phyloP scores from a whole-genome alignment of 2,329 filamentous ascomycete genomes.

The Endoconidiophora polonica region DNA sequence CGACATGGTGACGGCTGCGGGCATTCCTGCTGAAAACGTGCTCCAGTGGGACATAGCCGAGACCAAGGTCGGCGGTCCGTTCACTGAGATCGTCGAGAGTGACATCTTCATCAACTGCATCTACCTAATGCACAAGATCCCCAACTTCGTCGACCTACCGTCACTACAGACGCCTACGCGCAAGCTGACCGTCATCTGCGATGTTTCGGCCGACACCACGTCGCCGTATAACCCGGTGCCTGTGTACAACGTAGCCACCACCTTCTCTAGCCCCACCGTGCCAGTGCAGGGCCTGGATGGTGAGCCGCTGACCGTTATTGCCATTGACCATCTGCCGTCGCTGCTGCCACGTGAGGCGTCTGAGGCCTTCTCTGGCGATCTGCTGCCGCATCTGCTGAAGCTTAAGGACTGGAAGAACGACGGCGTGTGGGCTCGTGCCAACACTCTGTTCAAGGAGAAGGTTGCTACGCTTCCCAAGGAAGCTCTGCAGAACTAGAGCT shows the following conservation, averaged over 20 bases:
- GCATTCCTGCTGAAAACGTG: slow-evolving; percentile 34
- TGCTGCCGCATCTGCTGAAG: slow-evolving; percentile 61
- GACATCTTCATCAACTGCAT: slow-evolving; percentile 81
- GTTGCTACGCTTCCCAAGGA: slow-evolving; percentile 48
- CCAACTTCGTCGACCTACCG: slow-evolving; percentile 61
- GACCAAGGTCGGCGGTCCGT: slow-evolving; percentile 56
- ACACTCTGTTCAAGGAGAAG: slow-evolving; percentile 74
- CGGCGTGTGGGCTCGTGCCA: slow-evolving; percentile 69
- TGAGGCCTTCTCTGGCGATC: slow-evolving; percentile 64
- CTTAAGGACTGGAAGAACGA: slow-evolving; percentile 59
- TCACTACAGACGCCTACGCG: slow-evolving; percentile 51
- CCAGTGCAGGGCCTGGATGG: slow-evolving; percentile 45
- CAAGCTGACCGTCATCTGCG: slow-evolving; percentile 63
- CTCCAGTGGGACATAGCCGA: slow-evolving; percentile 58
- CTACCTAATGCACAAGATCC: slow-evolving; percentile 64
- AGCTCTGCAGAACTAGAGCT: slow-evolving; percentile 12
- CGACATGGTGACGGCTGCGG: slow-evolving; percentile 58
- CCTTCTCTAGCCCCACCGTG: slow-evolving; percentile 77
- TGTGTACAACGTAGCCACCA: slow-evolving; percentile 71
- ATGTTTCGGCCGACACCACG: slow-evolving; percentile 60
- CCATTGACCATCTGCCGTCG: slow-evolving; percentile 71
- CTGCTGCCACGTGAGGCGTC: slow-evolving; percentile 74
- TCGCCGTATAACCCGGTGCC: slow-evolving; percentile 58
- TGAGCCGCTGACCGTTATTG: slow-evolving; percentile 59
- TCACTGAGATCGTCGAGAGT: slow-evolving; percentile 57